A percentile compares a stretch with the other conserved stretches of the same genome.
Conservation (phyloP, 805 yeast species). For the Candida caryicola region DNA sequence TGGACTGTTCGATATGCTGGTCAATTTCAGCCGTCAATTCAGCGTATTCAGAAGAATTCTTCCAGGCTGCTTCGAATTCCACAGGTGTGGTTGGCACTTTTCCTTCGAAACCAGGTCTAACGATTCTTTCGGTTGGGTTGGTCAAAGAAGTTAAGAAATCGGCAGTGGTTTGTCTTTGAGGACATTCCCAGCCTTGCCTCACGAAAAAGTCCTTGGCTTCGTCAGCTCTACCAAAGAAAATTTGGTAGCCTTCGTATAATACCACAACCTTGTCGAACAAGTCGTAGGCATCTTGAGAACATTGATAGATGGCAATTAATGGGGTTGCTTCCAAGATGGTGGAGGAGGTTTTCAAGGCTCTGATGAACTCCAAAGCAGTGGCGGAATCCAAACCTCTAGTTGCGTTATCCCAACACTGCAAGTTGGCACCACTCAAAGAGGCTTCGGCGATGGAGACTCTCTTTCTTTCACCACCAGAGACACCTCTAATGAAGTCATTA, state of each 20-base stretch:
- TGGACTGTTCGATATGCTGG: constrained; percentile 6
- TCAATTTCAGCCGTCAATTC: constrained; percentile 15
- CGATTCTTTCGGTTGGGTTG: constrained; percentile 49
- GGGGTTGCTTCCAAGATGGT: constrained; percentile 50
- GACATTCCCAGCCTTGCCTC: constrained; percentile 56
- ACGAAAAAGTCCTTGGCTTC: constrained; percentile 48
- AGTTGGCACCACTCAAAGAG: constrained; percentile 57
- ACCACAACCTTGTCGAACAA: constrained; percentile 62
- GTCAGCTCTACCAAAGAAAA: constrained; percentile 48
- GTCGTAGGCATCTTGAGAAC: constrained; percentile 57
- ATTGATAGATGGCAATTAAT: constrained; percentile 56
- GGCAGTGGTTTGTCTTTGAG: constrained; percentile 57
- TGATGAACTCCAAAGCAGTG: constrained; percentile 72
- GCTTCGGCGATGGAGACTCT: constrained; percentile 84
- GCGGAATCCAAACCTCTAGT: constrained; percentile 86
- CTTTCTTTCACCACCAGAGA: constrained; percentile 84
- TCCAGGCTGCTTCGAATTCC: constrained; percentile 37
- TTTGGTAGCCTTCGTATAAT: constrained; percentile 56
- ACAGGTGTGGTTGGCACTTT: constrained; percentile 41
- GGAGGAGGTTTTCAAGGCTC: constrained; percentile 64
- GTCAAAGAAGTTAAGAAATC: constrained; percentile 58
- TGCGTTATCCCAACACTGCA: constrained; percentile 77
- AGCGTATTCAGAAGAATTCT: constrained; percentile 40
- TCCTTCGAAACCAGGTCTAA: constrained; percentile 41
- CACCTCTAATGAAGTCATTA: constrained; percentile 63